These are phyloP conservation scores for Geranium rotundifolium DNA, from an alignment of 345 rosid genomes.

Conservation along the genomic window DNA sequence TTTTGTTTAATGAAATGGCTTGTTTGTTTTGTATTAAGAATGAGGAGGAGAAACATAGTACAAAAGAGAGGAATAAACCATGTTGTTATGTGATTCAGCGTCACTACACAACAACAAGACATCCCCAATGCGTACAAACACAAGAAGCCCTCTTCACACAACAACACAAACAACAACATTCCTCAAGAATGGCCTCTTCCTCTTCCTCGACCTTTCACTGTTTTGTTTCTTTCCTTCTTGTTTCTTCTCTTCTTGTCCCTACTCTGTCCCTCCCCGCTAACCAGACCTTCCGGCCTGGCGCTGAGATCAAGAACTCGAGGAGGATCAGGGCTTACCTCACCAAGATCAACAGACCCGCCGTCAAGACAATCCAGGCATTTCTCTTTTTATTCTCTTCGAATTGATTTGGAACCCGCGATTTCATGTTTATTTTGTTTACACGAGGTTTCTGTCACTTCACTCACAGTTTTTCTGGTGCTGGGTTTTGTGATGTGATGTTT, in stretches of 20 bases:
- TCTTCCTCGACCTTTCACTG: slow-evolving; percentile 23
- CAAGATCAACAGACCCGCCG: slow-evolving; percentile 76
- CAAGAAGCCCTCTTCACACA: background rate
- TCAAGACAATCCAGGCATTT: slow-evolving; percentile 78
- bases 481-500: no score
- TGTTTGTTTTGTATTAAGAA: slow-evolving; percentile 29
- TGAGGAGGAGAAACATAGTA: no score
- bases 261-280: slow-evolving; percentile 37
- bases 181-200: slow-evolving; percentile 39
- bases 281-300: slow-evolving; percentile 42
- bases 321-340: slow-evolving; percentile 44
- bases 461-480: no score
- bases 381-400: no score
- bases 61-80: slow-evolving; percentile 26
- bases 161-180: slow-evolving; percentile 29
- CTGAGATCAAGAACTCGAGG: slow-evolving; percentile 39
- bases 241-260: slow-evolving; percentile 13
- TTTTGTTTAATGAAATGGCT: slow-evolving; percentile 6
- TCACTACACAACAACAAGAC: slow-evolving; percentile 37
- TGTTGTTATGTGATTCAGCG: slow-evolving; percentile 24
- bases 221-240: slow-evolving; percentile 36
- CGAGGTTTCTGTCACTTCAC: no score
- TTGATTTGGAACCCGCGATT: no score
- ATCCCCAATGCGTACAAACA: slow-evolving; percentile 41
- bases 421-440: no score